Conservation (phyloP, 768 basidiomycete genomes). For the Hygrophorus pudorinus region DNA sequence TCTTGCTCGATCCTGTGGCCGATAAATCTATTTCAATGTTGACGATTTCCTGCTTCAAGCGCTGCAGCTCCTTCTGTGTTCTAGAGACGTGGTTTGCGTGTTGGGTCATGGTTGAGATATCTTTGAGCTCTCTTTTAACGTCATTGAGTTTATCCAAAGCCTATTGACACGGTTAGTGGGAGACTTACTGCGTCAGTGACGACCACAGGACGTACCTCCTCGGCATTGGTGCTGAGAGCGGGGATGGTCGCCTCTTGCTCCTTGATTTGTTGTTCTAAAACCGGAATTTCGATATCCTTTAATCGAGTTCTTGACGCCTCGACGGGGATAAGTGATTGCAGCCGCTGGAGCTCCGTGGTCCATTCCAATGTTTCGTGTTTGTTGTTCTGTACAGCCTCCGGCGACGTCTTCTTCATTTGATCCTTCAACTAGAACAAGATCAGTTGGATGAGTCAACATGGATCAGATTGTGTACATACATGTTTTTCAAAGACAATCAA, state of each 20-base stretch:
- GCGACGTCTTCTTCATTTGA: conserved; percentile 46
- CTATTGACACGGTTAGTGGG: conserved; percentile 22
- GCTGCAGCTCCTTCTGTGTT: conserved; percentile 47
- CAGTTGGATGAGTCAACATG: conserved; percentile 1
- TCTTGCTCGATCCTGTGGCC: conserved; percentile 67
- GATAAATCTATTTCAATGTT: conserved; percentile 61
- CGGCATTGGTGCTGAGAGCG: conserved; percentile 38
- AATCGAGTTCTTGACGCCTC: conserved; percentile 47
- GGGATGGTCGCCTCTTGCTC: conserved; percentile 47
- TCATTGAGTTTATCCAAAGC: conserved; percentile 39
- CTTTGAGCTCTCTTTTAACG: conserved; percentile 50
- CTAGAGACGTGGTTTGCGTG: conserved; percentile 49
- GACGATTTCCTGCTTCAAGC: conserved; percentile 49
- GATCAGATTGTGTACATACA: conserved; percentile 36
- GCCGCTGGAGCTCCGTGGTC: conserved; percentile 42
- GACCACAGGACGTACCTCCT: conserved; percentile 39
- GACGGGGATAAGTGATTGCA: conserved; percentile 52
- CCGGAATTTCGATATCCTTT: conserved; percentile 52
- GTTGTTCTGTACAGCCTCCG: conserved; percentile 32
- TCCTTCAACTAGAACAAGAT: conserved; percentile 42
- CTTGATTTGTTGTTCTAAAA: conserved; percentile 51
- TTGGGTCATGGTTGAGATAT: conserved; percentile 49
- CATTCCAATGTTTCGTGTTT: conserved; percentile 46
- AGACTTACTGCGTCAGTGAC: conserved; percentile 3
- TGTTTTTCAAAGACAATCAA: conserved; percentile 57